These are phyloP conservation scores for Moesziomyces parantarcticus DNA, from an alignment of 1,284 basidiomycete species.

Conservation along the genomic window DNA sequence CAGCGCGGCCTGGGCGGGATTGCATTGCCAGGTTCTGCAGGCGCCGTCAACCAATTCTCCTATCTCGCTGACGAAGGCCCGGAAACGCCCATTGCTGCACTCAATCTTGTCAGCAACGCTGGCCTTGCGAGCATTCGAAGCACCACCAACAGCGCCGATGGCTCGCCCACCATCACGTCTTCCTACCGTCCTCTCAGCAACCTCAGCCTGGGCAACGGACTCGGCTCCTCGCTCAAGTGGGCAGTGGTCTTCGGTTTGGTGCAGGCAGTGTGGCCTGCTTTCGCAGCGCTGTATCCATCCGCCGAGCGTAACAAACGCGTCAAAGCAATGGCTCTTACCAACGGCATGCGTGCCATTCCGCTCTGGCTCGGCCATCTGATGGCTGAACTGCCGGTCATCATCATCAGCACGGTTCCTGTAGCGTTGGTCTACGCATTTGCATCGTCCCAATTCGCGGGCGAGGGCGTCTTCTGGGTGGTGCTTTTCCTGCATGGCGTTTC, in stretches of 20 bases:
- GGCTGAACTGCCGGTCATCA: constrained; percentile 75
- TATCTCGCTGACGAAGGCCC: constrained; percentile 26
- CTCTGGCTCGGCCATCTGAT: constrained; percentile 83
- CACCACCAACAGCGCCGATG: constrained; percentile 6
- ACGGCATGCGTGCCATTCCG: constrained; percentile 78
- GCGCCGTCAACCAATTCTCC: constrained; percentile 20
- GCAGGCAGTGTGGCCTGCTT: constrained; percentile 80
- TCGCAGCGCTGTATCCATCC: constrained; percentile 80
- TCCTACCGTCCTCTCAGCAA: constrained; percentile 23
- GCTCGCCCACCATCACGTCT: constrained; percentile 26
- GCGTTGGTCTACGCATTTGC: constrained; percentile 74
- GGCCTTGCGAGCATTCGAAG: constrained; percentile 20
- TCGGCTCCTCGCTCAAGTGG: constrained; percentile 39
- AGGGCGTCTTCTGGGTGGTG: constrained; percentile 76
- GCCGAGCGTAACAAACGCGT: constrained; percentile 77
- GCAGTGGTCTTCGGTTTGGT: constrained; percentile 38
- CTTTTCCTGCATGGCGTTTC: constrained; percentile 79
- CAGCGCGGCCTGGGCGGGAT: constrained; percentile 21
- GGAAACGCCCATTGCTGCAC: constrained; percentile 17
- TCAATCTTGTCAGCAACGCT: constrained; percentile 41
- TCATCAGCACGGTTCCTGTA: constrained; percentile 75
- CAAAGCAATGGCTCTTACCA: constrained; percentile 81
- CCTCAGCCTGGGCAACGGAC: constrained; percentile 31
- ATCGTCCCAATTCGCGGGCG: constrained; percentile 76
- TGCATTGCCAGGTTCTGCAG: constrained; percentile 8